Percentiles rank a stretch among this genome's conserved stretches.
phyloP scores from a whole-genome alignment of 805 yeast genomes.

The Candida khao-thaluensis region DNA sequence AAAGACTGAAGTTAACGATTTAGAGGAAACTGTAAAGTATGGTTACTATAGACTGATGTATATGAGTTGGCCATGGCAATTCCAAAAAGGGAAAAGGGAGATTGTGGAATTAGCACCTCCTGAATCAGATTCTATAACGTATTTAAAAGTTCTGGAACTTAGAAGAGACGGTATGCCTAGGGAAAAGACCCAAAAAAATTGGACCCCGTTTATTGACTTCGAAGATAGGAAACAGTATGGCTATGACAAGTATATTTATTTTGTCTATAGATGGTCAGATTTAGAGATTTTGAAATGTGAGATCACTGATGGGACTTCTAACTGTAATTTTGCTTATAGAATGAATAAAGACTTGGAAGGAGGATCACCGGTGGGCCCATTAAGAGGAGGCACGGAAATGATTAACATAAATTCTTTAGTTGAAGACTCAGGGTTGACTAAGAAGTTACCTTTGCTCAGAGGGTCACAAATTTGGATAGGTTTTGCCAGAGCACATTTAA shows the following conservation, averaged over 20 bases:
- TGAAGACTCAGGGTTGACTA: constrained; percentile 1
- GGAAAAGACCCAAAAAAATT: constrained; percentile 29
- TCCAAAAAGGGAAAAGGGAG: constrained; percentile 28
- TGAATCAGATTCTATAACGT: constrained; percentile 16
- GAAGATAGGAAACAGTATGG: constrained; percentile 16
- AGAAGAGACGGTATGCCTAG: constrained; percentile 14
- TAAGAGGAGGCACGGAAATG: constrained; percentile 39
- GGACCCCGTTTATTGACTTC: constrained; percentile 40
- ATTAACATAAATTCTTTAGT: constrained; percentile 22
- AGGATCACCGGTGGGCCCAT: constrained; percentile 20
- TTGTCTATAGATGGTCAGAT: constrained; percentile 34
- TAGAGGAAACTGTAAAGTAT: background rate
- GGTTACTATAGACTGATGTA: constrained; percentile 28
- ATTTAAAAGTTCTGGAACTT: constrained; percentile 23
- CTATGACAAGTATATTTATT: constrained; percentile 27
- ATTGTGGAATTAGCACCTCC: constrained; percentile 21
- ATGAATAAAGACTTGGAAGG: constrained; percentile 1
- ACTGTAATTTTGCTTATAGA: constrained; percentile 15
- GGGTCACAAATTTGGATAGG: constrained; percentile 36
- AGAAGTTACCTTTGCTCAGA: constrained; percentile 12
- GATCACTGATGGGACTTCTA: constrained; percentile 15
- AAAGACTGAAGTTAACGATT: background rate
- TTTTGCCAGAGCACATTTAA: constrained; percentile 40
- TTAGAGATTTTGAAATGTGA: constrained; percentile 18
- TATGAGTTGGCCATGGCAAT: constrained; percentile 32